These are phyloP conservation scores for Biscogniauxia marginata DNA, from an alignment of 2,329 filamentous ascomycete genomes.

Conservation along the genomic window DNA sequence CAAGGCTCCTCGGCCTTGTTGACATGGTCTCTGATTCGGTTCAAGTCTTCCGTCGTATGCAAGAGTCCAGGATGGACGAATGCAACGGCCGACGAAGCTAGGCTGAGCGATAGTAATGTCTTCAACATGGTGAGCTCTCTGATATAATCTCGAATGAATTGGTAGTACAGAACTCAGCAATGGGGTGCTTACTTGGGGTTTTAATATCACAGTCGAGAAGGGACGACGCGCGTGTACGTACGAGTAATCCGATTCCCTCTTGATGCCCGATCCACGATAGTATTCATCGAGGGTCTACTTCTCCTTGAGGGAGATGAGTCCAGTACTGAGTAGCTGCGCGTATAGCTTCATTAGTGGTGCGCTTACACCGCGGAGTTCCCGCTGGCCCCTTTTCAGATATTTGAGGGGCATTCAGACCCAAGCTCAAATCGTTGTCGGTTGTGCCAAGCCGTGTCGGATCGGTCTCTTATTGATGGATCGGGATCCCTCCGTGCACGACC, in stretches of 20 bases:
- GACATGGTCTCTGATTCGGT: conserved; percentile 7
- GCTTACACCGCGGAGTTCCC: neutral
- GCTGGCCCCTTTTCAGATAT: neutral
- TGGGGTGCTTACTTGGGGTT: neutral
- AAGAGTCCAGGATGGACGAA: conserved; percentile 11
- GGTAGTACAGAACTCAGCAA: neutral
- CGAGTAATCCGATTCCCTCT: neutral
- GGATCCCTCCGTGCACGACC: neutral
- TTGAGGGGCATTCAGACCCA: neutral
- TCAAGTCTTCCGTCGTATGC: conserved; percentile 10
- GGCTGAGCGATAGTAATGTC: neutral
- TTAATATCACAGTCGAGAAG: neutral
- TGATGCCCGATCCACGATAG: neutral
- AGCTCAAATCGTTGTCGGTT: neutral
- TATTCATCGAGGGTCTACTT: neutral
- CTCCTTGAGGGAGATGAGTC: neutral
- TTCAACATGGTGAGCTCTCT: neutral
- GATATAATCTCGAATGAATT: neutral
- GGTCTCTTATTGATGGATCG: neutral
- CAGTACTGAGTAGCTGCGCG: neutral
- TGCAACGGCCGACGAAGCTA: neutral
- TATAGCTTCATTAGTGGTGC: neutral
- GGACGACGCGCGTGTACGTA: neutral
- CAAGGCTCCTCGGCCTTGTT: conserved; percentile 3
- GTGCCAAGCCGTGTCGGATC: neutral